Evolutionary conservation across 2,329 filamentous ascomycete genomes (phyloP), one percentile per base, ranked within the genome.

Genomic region (Harringtonia lauricola): DNA sequence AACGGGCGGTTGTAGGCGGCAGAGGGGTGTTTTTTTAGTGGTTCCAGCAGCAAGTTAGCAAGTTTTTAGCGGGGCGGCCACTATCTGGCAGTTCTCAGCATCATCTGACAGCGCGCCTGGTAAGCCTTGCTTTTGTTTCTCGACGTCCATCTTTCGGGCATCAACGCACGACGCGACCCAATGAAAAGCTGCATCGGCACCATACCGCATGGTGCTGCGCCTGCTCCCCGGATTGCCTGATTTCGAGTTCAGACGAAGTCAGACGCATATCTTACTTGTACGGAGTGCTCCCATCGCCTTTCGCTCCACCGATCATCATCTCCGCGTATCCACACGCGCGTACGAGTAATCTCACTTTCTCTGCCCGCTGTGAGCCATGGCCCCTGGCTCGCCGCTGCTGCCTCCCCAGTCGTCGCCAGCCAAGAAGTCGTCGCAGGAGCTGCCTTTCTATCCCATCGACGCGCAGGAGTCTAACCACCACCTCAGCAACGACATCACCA

Each of bases 341-440:
- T n/a, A n/a, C n/a, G n/a, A n/a, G n/a, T n/a, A n/a, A n/a, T n/a
- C n/a, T 26, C 24, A 6, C 7, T 10, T 26, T 26, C 24, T 26
- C 24, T 6, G 10, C 7, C 24, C 24, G 6, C 24, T 26, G 6
- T 26, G 28, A n/a, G 31, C 28, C 26, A 48, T 47, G 46, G 41
- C 38, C 1, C 40, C 48, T 28, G 39, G 44, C 18, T 45, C 48
- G 6, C 39, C 46, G 7, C 29, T 19, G 17, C 30, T 40, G 17
- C 38, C 33, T 9, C 19, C 42, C 2, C 39, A 17, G 6, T 38
- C 29, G 4, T 51, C 49, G 28, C 47, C 47, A 17, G 46, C 47
- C 36, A 49, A 46, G 24, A 46, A 45, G 21, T 43, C 45, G 2
- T 46, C 49, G 3, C 45, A 49, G 28, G 49, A 49, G 28, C 37